These are phyloP conservation scores for Xerophyta viscosa DNA, from an alignment of 106 monocot genomes.

Conservation along the genomic window DNA sequence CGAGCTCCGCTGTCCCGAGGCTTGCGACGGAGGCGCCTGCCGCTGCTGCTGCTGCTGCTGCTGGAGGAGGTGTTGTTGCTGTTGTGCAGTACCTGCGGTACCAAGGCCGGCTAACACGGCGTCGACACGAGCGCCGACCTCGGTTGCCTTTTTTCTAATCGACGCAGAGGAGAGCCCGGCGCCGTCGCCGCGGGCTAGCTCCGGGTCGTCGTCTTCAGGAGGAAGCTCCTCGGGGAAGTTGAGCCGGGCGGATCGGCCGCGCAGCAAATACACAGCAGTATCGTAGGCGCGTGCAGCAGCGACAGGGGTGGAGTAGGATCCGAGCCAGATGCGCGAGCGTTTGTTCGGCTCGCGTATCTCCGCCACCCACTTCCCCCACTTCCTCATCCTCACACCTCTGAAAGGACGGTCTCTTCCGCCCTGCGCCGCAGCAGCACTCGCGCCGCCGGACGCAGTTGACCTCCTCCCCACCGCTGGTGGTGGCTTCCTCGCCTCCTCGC, in stretches of 20 bases:
- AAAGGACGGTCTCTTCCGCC: conserved; percentile 20
- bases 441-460: not conserved
- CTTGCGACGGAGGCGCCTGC: too few relatives aligned
- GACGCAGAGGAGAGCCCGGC: conserved; percentile 9
- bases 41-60: not conserved
- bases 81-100: too few relatives aligned
- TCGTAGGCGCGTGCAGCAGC: conserved; percentile 55
- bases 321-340: conserved; percentile 55
- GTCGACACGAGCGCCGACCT: conserved; percentile 27
- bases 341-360: conserved; percentile 63
- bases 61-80: not conserved
- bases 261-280: conserved; percentile 50
- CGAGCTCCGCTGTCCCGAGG: too few relatives aligned
- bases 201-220: conserved; percentile 12
- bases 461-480: not conserved
- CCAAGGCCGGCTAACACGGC: conserved; percentile 3
- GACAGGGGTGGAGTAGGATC: conserved; percentile 47
- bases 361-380: conserved; percentile 76
- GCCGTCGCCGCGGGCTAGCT: not conserved
- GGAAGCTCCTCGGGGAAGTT: conserved; percentile 49
- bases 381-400: conserved; percentile 59
- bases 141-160: conserved; percentile 22
- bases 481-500: conserved; percentile 4
- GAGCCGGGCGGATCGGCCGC: conserved; percentile 42
- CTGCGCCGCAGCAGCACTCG: not conserved